These are phyloP conservation scores for Blastocystis sp. DNA, from an alignment of 352 stramenopile genomes.

Conservation along the genomic window DNA sequence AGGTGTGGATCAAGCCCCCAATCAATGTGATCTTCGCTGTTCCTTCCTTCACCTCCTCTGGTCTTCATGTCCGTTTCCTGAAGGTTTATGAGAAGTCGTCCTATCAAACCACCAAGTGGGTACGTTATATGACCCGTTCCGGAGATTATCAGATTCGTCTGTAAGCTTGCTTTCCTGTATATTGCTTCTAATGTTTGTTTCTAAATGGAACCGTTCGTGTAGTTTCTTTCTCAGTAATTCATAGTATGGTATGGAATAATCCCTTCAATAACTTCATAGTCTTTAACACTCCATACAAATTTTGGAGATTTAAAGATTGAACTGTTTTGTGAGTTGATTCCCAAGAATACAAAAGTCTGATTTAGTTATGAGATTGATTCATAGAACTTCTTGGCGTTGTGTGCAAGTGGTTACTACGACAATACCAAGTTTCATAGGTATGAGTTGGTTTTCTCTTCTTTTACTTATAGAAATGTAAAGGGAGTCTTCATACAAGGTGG, in stretches of 20 bases:
- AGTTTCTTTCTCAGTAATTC: neutral
- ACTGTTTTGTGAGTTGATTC: slow-evolving; percentile 51
- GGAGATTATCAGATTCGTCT: slow-evolving; percentile 95
- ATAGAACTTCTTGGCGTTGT: slow-evolving; percentile 68
- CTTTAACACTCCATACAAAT: slow-evolving; percentile 66
- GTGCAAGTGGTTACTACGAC: slow-evolving; percentile 61
- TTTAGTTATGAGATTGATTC: neutral
- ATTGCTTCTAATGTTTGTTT: neutral
- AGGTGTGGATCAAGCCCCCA: slow-evolving; percentile 88
- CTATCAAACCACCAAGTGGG: slow-evolving; percentile 95
- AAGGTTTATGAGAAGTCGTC: slow-evolving; percentile 97
- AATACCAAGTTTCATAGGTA: slow-evolving; percentile 67
- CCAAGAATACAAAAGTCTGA: slow-evolving; percentile 50
- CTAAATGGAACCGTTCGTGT: neutral
- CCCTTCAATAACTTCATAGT: slow-evolving; percentile 10
- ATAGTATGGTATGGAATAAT: neutral
- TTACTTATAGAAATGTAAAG: slow-evolving; percentile 49
- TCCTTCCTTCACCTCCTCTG: slow-evolving; percentile 94
- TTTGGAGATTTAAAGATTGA: slow-evolving; percentile 69
- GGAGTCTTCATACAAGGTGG: slow-evolving; percentile 52
- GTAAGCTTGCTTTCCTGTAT: slow-evolving; percentile 72
- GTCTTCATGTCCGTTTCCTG: slow-evolving; percentile 94
- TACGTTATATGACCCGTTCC: slow-evolving; percentile 94
- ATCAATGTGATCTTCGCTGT: slow-evolving; percentile 94
- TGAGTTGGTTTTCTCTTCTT: neutral